phyloP scores from a whole-genome alignment of 306 rosid species.

The Quillaja saponaria region DNA sequence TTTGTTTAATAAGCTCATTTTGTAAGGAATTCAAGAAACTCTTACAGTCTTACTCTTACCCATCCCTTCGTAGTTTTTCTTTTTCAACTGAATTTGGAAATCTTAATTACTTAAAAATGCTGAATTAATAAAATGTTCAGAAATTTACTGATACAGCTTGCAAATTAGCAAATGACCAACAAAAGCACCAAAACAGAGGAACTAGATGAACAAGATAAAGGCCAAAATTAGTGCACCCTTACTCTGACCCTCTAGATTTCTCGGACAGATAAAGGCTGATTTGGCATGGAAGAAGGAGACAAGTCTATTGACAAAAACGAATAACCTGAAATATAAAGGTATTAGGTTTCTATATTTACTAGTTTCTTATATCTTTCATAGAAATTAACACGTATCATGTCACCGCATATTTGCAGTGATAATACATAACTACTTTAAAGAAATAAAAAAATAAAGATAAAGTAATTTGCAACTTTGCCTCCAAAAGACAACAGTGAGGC shows the following conservation, averaged over 20 bases:
- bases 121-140: not conserved
- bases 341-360: slow-evolving; percentile 6
- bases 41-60: slow-evolving; percentile 1
- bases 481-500: not conserved
- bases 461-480: not conserved
- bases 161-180: slow-evolving; percentile 3
- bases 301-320: slow-evolving; percentile 38
- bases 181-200: slow-evolving; percentile 4
- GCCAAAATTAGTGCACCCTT: slow-evolving; percentile 10
- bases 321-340: slow-evolving; percentile 40
- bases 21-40: not conserved
- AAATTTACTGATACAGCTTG: slow-evolving; percentile 4
- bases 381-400: slow-evolving; percentile 7
- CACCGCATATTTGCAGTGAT: not conserved
- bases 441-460: not conserved
- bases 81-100: not conserved
- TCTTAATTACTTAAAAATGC: not conserved
- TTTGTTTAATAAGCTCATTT: not conserved
- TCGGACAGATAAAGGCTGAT: slow-evolving; percentile 33
- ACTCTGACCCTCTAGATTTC: slow-evolving; percentile 48
- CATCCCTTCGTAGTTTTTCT: not conserved
- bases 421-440: slow-evolving; percentile 9
- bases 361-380: not conserved
- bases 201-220: slow-evolving; percentile 5
- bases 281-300: slow-evolving; percentile 46